Conservation (phyloP, 257 asterid species). For the Galeopsis tetrahit region DNA sequence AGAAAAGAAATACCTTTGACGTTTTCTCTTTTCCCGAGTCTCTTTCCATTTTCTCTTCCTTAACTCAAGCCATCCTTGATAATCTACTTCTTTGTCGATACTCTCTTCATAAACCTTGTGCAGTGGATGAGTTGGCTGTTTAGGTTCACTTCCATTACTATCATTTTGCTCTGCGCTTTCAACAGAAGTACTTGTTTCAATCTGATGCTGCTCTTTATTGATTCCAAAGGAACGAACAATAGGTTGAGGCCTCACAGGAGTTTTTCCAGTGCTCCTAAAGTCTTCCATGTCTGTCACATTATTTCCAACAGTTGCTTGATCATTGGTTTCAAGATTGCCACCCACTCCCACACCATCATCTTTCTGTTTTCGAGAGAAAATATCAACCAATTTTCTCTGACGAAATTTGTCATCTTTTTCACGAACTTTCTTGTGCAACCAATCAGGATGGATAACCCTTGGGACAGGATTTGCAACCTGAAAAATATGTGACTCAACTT, state of each 20-base stretch:
- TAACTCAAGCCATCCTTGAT: constrained; percentile 92
- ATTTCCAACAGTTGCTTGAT: constrained; percentile 47
- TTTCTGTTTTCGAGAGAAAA: constrained; percentile 58
- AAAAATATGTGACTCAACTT: constrained; percentile 42
- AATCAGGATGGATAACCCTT: constrained; percentile 98
- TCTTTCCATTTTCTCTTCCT: constrained; percentile 96
- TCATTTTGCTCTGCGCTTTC: constrained; percentile 47
- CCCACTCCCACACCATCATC: constrained; percentile 43
- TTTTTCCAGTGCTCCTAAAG: constrained; percentile 55
- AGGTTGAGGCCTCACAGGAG: constrained; percentile 60
- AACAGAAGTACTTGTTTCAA: constrained; percentile 40
- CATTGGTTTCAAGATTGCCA: constrained; percentile 39
- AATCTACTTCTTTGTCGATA: constrained; percentile 68
- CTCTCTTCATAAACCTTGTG: constrained; percentile 55
- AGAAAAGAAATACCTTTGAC: constrained; percentile 65
- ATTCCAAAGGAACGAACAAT: constrained; percentile 64
- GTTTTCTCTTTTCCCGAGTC: constrained; percentile 77
- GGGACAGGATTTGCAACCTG: constrained; percentile 99
- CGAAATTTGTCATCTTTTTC: constrained; percentile 98
- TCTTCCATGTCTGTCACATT: constrained; percentile 80
- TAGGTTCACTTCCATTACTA: constrained; percentile 39
- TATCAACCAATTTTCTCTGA: constrained; percentile 85
- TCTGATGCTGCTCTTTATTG: constrained; percentile 45
- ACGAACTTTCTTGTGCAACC: constrained; percentile 98
- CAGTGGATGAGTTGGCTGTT: constrained; percentile 37